These are phyloP conservation scores for Curvularia sp. DNA, from an alignment of 2,329 filamentous ascomycete species.

Conservation along the genomic window DNA sequence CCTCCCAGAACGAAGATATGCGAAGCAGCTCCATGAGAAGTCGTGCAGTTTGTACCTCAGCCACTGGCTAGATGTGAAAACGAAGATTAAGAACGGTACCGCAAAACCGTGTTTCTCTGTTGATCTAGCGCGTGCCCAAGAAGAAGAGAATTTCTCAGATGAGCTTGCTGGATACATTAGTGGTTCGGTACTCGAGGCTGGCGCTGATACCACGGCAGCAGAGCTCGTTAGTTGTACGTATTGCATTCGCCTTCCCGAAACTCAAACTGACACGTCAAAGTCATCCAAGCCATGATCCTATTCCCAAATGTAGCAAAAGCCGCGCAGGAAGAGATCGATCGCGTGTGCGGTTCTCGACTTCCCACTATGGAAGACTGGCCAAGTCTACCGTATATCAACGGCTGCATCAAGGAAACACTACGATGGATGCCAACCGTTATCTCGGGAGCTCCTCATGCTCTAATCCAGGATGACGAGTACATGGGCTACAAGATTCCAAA, in stretches of 20 bases:
- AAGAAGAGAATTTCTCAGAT: slow-evolving; percentile 32
- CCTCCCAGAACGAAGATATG: slow-evolving; percentile 49
- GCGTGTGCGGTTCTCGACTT: slow-evolving; percentile 39
- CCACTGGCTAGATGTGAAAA: slow-evolving; percentile 35
- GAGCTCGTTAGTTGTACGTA: slow-evolving; percentile 31
- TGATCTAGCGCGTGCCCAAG: slow-evolving; percentile 30
- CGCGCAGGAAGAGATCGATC: slow-evolving; percentile 41
- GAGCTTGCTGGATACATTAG: slow-evolving; percentile 31
- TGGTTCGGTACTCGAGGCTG: slow-evolving; percentile 39
- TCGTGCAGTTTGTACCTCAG: slow-evolving; percentile 49
- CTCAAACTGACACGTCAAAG: slow-evolving; percentile 10
- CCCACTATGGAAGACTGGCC: slow-evolving; percentile 37
- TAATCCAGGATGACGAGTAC: slow-evolving; percentile 37
- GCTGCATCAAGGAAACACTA: slow-evolving; percentile 39
- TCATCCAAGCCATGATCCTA: slow-evolving; percentile 36
- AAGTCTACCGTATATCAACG: slow-evolving; percentile 36
- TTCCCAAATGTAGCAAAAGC: slow-evolving; percentile 30
- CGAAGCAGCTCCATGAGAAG: slow-evolving; percentile 52
- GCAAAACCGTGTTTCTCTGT: slow-evolving; percentile 34
- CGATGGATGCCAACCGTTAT: slow-evolving; percentile 42
- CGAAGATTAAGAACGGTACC: slow-evolving; percentile 20
- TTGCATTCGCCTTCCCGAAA: neutral
- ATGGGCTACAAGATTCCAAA: slow-evolving; percentile 50
- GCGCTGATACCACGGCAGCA: slow-evolving; percentile 39
- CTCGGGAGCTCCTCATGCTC: slow-evolving; percentile 36